These are phyloP conservation scores for Lithohypha guttulata DNA, from an alignment of 2,329 filamentous ascomycete species.

Conservation along the genomic window DNA sequence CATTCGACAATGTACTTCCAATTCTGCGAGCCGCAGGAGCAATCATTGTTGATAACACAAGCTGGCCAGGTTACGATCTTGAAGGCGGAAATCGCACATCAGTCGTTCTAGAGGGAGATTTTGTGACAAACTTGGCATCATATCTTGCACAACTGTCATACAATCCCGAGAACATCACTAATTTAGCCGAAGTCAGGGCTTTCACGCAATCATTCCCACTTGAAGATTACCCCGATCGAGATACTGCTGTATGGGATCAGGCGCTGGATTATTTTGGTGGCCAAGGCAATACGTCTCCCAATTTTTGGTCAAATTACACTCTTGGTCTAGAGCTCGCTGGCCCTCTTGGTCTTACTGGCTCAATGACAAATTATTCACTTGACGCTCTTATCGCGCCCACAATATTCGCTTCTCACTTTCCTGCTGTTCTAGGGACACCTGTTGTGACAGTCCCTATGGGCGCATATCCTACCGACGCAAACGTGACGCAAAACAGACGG, in stretches of 20 bases:
- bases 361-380: slow-evolving; percentile 45
- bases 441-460: slow-evolving; percentile 55
- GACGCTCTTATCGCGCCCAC: slow-evolving; percentile 55
- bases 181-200: slow-evolving; percentile 40
- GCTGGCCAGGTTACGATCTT: slow-evolving; percentile 44
- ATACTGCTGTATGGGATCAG: slow-evolving; percentile 48
- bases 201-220: slow-evolving; percentile 44
- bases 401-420: slow-evolving; percentile 35
- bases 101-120: slow-evolving; percentile 48
- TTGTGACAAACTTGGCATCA: slow-evolving; percentile 42
- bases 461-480: slow-evolving; percentile 40
- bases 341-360: slow-evolving; percentile 50
- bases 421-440: slow-evolving; percentile 49
- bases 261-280: slow-evolving; percentile 39
- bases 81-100: slow-evolving; percentile 30
- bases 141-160: slow-evolving; percentile 47
- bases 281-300: slow-evolving; percentile 46
- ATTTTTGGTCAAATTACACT: slow-evolving; percentile 50
- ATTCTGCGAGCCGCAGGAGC: slow-evolving; percentile 47
- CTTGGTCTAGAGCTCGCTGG: slow-evolving; percentile 44
- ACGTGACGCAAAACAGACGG: slow-evolving; percentile 35
- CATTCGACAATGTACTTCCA: slow-evolving; percentile 46
- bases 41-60: slow-evolving; percentile 48
- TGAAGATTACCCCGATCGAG: slow-evolving; percentile 52
- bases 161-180: slow-evolving; percentile 48